phyloP scores from a whole-genome alignment of 2,329 filamentous ascomycete genomes.

The Corinectria fuckeliana region DNA sequence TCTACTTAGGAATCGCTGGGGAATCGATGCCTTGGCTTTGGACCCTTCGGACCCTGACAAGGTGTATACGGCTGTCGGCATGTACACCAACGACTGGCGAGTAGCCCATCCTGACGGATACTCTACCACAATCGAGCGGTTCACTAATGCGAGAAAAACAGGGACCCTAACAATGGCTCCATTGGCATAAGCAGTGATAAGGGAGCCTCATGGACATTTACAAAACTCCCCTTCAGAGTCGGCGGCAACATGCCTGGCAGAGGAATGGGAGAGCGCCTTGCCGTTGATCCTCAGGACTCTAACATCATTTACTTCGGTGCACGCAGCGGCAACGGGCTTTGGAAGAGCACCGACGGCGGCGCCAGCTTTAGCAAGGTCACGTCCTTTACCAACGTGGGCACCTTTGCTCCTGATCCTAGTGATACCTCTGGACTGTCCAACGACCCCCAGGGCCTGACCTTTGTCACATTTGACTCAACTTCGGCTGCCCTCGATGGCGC shows the following conservation, averaged over 20 bases:
- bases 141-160: background rate
- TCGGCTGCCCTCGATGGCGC: conserved; percentile 52
- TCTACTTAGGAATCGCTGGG: conserved; percentile 63
- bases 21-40: conserved; percentile 61
- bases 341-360: conserved; percentile 64
- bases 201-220: conserved; percentile 58
- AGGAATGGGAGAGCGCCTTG: conserved; percentile 64
- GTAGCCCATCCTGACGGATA: background rate
- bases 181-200: conserved; percentile 62
- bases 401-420: conserved; percentile 53
- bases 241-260: conserved; percentile 68
- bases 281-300: conserved; percentile 63
- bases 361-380: conserved; percentile 59
- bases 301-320: conserved; percentile 65
- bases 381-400: conserved; percentile 58
- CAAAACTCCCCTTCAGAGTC: conserved; percentile 62
- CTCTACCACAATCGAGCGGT: background rate
- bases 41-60: conserved; percentile 59
- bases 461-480: conserved; percentile 62
- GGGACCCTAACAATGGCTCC: conserved; percentile 61
- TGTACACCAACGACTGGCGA: conserved; percentile 65
- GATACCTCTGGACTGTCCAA: conserved; percentile 53
- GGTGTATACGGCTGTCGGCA: conserved; percentile 60
- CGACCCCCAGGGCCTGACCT: conserved; percentile 56
- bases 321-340: conserved; percentile 64